Base-by-base conservation (phyloP, 2,329 filamentous ascomycete genomes). In the Colletotrichum eremochloae region DNA sequence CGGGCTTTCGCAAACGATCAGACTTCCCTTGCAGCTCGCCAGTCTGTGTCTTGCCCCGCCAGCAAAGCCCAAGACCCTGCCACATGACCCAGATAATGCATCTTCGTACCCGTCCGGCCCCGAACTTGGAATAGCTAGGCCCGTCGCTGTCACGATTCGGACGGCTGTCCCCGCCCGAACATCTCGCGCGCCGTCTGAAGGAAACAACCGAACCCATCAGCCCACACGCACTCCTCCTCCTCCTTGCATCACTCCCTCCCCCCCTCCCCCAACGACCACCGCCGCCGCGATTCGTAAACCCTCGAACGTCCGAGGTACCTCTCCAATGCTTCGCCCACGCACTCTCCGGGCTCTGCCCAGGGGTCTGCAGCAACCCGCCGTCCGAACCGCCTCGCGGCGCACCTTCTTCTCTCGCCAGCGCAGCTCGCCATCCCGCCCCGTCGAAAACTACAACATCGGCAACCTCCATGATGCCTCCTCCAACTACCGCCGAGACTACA, bases 401-500 rank as follows among this genome's bases (percentile, higher is more conserved):
- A 81, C 81, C n/a, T 78, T 85, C 65, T 74, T 82, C 62, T 75
- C 76, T 63, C 73, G 77, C 52, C 73, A 74, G 48, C 73, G 74
- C 29, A 44, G 74, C 9, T 74, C 77, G 1, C 64, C 77, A 24
- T 74, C 79, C 33, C 82, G 84, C 40, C 80, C 84, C 11, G 78
- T 84, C 62, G 86, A 90, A 71, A 84, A 82, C 36, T 81, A 89
- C 72, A 85, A 90, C 74, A 76, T 90, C 73, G 80, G 82, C 72
- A 84, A 82, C 68, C 83, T 90, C 74, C 81, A 85, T 55, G 78
- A 81, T 50, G 79, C 85, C 69, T 81, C 85, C 15, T 81, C 83
- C 64, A 82, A 88, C 62, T 89, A 89, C 77, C 82, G 89, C 74
- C 80, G 82, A 40, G 85, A 86, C 68, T 84, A 87, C 50, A 86